Percentiles rank a stretch among this genome's conserved stretches.
These are phyloP conservation scores for Iodosphaeria phyllophila DNA, from an alignment of 2,329 filamentous ascomycete genomes.

Conservation along the genomic window DNA sequence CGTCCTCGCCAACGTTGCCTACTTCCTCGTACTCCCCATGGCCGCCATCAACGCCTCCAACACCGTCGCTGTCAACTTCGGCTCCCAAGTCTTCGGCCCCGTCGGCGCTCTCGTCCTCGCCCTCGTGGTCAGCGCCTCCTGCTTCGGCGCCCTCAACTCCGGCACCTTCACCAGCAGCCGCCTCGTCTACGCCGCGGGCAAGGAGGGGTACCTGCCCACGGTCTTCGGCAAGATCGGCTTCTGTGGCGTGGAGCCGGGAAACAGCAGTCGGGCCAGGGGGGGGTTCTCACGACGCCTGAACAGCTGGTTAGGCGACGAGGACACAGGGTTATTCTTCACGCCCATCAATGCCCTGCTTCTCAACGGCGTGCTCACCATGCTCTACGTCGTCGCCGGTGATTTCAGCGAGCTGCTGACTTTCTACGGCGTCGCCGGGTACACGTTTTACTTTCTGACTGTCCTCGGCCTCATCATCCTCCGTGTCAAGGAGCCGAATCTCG, in stretches of 20 bases:
- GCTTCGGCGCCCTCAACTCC: constrained; percentile 87
- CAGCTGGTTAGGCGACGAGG: constrained; percentile 52
- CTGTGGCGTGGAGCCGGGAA: constrained; percentile 20
- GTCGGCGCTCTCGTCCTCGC: constrained; percentile 70
- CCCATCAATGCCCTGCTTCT: constrained; percentile 82
- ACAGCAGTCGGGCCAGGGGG: constrained; percentile 28
- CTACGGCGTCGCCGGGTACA: constrained; percentile 92
- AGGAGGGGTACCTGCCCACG: constrained; percentile 79
- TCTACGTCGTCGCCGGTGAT: constrained; percentile 74
- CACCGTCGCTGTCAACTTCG: constrained; percentile 92
- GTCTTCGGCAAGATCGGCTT: constrained; percentile 73
- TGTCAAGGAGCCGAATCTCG: constrained; percentile 70
- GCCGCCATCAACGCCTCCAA: constrained; percentile 70
- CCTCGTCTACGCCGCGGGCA: constrained; percentile 82
- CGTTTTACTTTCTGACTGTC: constrained; percentile 93
- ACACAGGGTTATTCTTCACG: constrained; percentile 73
- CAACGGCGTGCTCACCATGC: constrained; percentile 53
- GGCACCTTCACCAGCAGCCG: constrained; percentile 86
- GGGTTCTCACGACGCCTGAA: constrained; percentile 41
- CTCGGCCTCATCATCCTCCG: constrained; percentile 81
- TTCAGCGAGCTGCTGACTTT: constrained; percentile 88
- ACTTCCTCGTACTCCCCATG: constrained; percentile 81
- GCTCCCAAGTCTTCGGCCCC: constrained; percentile 72
- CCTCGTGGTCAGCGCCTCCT: constrained; percentile 75
- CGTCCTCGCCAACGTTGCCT: constrained; percentile 76